Base-by-base conservation (phyloP, 768 basidiomycete genomes). In the Chiua virens region DNA sequence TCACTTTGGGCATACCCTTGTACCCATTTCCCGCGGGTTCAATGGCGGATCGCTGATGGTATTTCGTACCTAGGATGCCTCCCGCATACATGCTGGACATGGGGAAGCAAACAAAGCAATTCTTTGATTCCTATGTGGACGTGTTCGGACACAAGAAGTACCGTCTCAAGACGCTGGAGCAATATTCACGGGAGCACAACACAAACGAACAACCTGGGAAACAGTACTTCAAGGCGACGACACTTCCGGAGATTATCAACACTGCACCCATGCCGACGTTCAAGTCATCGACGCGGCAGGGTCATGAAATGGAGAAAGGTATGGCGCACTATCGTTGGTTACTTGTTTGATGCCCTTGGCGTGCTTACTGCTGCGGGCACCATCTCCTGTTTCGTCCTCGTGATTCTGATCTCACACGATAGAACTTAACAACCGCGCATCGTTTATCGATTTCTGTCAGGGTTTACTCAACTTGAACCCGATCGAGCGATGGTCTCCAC, bases 151-250 rank as follows among this genome's bases (percentile, higher is more conserved):
- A 89, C 62, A 87, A 93, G 72, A 89, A 89, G 67, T 93, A 87
- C 68, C 80, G 85, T 43, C 71, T 98, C 61, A 99, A 98, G 76
- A 81, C 81, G 47, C 73, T 99, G 56, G 95, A 98, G 52, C 94
- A 98, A 68, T 99, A 98, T 68, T 91, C 92, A 6, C 79, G 89
- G 42, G 97, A 99, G 69, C 94, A 95, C 71, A 90, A 90, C 54
- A 88, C 91, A 15, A 87, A 94, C 56, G 97, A 99, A 66, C 97
- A 98, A 66, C 95, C 95, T 0, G 95, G 94, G 60, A 99, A 99
- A 71, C 96, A 98, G 70, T 99, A 98, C 69, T 98, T 99, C 80
- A 91, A 93, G 68, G 92, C 94, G 17, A 91, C 83, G 23, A 87
- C 91, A 18, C 72, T 99, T 36, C 93, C 92, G 2, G 97, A 99